Base-by-base conservation (phyloP, 2,329 filamentous ascomycete species). In the Colletotrichum musae region DNA sequence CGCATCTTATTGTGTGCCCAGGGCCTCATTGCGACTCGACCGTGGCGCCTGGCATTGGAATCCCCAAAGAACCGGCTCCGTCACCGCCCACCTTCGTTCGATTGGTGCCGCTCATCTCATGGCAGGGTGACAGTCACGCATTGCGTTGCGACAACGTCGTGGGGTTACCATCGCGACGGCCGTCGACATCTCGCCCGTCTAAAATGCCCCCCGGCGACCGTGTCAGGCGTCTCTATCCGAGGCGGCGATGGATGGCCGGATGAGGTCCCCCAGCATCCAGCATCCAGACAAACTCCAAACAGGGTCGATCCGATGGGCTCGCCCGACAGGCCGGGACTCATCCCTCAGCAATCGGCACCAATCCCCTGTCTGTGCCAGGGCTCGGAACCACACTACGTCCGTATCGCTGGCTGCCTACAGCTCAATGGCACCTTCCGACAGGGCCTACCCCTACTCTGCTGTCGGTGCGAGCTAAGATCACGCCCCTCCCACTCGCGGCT, bases 1-100 rank as follows among this genome's bases (percentile, higher is more conserved):
- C 70, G 70, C 70, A 72, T 71, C 68, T 72, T 72, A 69, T 71
- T 69, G 21, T n/a, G n/a, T n/a, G n/a, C n/a, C n/a, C n/a, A n/a
- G n/a, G n/a, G n/a, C n/a, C n/a, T n/a, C n/a, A n/a, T n/a, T n/a
- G n/a, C 41, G 4, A 43, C 12, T 43, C 39, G 12, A 43, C 12
- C 12, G 13, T 43, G 41, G 13, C n/a, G 18, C 45, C 9, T 48
- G 16, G 45, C n/a, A 43, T 48, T 48, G 32, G 10, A 36, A 10
- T 36, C 32, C 32, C 32, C 32, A 36, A 32, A 36, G 32, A 36
- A 36, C 32, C 32, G 9, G 32, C 32, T 36, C 32, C 32, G 32
- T 48, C 45, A 21, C 45, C 45, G 16, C 18, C n/a, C 45, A 18
- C 18, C 16, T 48, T 21, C 45, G 41, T n/a, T n/a, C n/a, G n/a